These are phyloP conservation scores for Aureobasidium sp. DNA, from an alignment of 2,329 filamentous ascomycete genomes.

Conservation along the genomic window DNA sequence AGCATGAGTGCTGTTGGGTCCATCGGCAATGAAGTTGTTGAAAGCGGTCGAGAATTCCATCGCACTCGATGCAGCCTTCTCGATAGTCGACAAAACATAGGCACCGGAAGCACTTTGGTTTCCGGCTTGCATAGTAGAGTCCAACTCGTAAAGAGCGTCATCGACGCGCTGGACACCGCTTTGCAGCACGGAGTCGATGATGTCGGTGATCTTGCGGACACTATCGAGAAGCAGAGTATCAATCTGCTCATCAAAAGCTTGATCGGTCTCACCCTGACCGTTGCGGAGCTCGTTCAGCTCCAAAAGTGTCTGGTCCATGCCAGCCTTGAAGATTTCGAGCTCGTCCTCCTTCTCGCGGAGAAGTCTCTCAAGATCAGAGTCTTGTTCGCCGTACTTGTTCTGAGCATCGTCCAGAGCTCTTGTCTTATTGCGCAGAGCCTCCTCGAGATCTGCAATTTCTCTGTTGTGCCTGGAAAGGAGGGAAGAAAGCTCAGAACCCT, in stretches of 20 bases:
- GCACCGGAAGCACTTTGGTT: constrained; percentile 96
- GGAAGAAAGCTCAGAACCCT: constrained; percentile 88
- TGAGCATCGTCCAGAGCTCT: constrained; percentile 78
- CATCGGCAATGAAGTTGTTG: constrained; percentile 97
- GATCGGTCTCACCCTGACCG: constrained; percentile 55
- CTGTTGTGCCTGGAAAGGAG: constrained; percentile 95
- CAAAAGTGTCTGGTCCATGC: constrained; percentile 91
- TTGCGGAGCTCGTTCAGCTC: constrained; percentile 81
- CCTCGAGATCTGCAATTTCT: constrained; percentile 93
- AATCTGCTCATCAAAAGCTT: constrained; percentile 80
- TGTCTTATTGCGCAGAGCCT: constrained; percentile 79
- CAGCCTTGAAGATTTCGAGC: constrained; percentile 94
- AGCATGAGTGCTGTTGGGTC: constrained; percentile 78
- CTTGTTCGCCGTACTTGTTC: constrained; percentile 67
- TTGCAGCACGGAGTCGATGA: constrained; percentile 94
- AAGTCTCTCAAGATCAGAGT: constrained; percentile 74
- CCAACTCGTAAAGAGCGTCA: constrained; percentile 91
- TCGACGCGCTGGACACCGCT: constrained; percentile 89
- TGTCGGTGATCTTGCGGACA: constrained; percentile 88
- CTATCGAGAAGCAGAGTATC: constrained; percentile 81
- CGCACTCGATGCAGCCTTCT: constrained; percentile 87
- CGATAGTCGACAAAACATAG: constrained; percentile 92
- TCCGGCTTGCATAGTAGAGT: constrained; percentile 96
- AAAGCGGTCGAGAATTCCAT: constrained; percentile 98
- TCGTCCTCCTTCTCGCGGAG: constrained; percentile 95